These are phyloP conservation scores for Botrytis tulipae DNA, from an alignment of 2,329 filamentous ascomycete genomes.

Conservation along the genomic window DNA sequence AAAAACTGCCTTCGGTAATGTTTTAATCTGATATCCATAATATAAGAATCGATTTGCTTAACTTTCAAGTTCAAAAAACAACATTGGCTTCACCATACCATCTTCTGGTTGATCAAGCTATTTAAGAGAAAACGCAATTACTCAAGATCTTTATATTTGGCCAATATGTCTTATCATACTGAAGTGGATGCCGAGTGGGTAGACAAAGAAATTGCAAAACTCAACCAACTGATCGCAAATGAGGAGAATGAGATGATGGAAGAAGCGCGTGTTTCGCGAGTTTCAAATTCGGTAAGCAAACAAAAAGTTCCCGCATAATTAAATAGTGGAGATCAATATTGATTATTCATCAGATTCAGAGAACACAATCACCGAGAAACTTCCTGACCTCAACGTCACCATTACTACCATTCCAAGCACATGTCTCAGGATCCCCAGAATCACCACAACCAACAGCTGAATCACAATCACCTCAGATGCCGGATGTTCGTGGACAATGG, in stretches of 20 bases:
- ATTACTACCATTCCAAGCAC: accelerated
- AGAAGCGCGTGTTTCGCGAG: neutral
- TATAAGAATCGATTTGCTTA: too few species aligned
- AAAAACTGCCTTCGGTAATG: accelerated
- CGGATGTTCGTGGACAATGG: neutral
- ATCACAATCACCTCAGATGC: neutral
- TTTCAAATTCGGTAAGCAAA: neutral
- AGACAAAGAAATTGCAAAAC: neutral
- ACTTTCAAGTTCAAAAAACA: neutral
- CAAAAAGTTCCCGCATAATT: neutral
- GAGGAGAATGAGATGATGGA: neutral
- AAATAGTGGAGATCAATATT: neutral
- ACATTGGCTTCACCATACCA: neutral
- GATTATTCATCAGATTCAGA: neutral
- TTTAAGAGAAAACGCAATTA: accelerated
- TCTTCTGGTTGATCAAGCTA: neutral
- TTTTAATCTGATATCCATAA: neutral
- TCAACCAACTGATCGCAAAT: neutral
- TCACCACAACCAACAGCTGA: too few species aligned
- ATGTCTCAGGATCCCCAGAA: too few species aligned
- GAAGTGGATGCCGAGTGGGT: neutral
- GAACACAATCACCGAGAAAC: neutral
- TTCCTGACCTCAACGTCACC: neutral
- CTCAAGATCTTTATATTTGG: neutral
- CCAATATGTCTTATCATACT: neutral